phyloP scores from a whole-genome alignment of 2,329 filamentous ascomycete genomes.

The Colletotrichum tabaci region DNA sequence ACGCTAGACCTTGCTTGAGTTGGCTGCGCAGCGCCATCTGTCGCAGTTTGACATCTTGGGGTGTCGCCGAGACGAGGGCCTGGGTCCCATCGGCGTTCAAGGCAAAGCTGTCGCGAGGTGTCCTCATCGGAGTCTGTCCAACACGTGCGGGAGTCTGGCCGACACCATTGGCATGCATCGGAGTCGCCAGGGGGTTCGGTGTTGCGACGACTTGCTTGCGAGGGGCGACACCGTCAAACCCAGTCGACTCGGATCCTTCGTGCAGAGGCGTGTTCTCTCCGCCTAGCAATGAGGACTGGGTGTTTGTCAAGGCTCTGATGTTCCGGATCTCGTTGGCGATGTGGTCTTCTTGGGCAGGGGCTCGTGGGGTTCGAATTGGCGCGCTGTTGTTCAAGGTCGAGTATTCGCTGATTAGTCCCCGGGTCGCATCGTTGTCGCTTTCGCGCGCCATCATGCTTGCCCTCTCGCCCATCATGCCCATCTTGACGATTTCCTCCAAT shows the following conservation, averaged over 20 bases:
- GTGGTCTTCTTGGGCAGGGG: constrained; percentile 92
- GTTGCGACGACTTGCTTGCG: constrained; percentile 87
- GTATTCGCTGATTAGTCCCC: constrained; percentile 90
- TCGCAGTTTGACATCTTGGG: constrained; percentile 80
- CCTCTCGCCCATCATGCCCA: constrained; percentile 93
- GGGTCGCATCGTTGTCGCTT: constrained; percentile 87
- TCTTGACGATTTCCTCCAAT: constrained; percentile 98
- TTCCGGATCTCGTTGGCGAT: constrained; percentile 98
- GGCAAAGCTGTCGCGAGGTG: constrained; percentile 88
- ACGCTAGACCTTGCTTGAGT: constrained; percentile 81
- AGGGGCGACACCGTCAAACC: constrained; percentile 88
- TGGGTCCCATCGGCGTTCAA: constrained; percentile 82
- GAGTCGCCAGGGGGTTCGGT: constrained; percentile 95
- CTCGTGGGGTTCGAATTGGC: constrained; percentile 92
- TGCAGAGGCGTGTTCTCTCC: constrained; percentile 94
- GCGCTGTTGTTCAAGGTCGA: constrained; percentile 83
- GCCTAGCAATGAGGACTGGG: constrained; percentile 91
- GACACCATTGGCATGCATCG: constrained; percentile 75
- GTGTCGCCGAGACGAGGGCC: constrained; percentile 80
- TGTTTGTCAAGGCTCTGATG: constrained; percentile 91
- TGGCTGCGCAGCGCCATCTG: constrained; percentile 79
- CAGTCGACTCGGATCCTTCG: constrained; percentile 85
- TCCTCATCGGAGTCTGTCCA: constrained; percentile 88
- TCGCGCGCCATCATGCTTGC: constrained; percentile 82
- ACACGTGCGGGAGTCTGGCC: constrained; percentile 78